Evolutionary conservation across 768 basidiomycete species (phyloP).

Genomic region (Chalciporus sphaerocephalus): DNA sequence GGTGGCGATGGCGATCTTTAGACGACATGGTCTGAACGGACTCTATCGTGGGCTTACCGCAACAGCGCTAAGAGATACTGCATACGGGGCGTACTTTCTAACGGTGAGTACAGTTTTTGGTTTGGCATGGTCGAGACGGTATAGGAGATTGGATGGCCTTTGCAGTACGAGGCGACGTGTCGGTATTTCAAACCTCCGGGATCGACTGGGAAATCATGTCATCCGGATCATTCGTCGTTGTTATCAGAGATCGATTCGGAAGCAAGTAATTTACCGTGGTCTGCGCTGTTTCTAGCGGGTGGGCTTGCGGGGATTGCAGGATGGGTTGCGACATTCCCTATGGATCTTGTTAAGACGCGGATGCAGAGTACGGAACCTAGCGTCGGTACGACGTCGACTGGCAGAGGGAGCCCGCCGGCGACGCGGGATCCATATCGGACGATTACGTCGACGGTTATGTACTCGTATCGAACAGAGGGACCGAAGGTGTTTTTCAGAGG

Average conservation of each 20-base stretch:
- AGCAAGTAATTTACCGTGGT: slow-evolving; percentile 41
- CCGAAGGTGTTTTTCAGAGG: slow-evolving; percentile 70
- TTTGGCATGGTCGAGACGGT: slow-evolving; percentile 1
- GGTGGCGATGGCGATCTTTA: slow-evolving; percentile 55
- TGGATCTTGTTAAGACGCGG: slow-evolving; percentile 88
- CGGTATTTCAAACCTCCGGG: slow-evolving; percentile 39
- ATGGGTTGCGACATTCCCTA: slow-evolving; percentile 80
- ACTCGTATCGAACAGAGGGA: slow-evolving; percentile 66
- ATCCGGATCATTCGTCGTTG: slow-evolving; percentile 33
- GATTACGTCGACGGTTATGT: slow-evolving; percentile 51
- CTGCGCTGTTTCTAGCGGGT: slow-evolving; percentile 64
- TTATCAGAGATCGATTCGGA: slow-evolving; percentile 40
- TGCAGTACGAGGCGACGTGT: slow-evolving; percentile 61
- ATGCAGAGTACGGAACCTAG: slow-evolving; percentile 53
- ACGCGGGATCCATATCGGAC: slow-evolving; percentile 52
- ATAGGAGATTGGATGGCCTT: slow-evolving; percentile 7
- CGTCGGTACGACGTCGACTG: neutral
- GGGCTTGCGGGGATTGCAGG: slow-evolving; percentile 73
- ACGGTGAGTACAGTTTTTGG: slow-evolving; percentile 51
- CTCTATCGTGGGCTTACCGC: slow-evolving; percentile 74
- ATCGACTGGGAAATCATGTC: slow-evolving; percentile 13
- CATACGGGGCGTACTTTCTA: slow-evolving; percentile 84
- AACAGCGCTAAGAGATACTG: slow-evolving; percentile 73
- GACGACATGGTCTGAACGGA: slow-evolving; percentile 53
- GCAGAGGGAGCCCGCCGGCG: neutral